Base-by-base conservation (phyloP, 164 flowering plant species). In the Akebia trifoliata region DNA sequence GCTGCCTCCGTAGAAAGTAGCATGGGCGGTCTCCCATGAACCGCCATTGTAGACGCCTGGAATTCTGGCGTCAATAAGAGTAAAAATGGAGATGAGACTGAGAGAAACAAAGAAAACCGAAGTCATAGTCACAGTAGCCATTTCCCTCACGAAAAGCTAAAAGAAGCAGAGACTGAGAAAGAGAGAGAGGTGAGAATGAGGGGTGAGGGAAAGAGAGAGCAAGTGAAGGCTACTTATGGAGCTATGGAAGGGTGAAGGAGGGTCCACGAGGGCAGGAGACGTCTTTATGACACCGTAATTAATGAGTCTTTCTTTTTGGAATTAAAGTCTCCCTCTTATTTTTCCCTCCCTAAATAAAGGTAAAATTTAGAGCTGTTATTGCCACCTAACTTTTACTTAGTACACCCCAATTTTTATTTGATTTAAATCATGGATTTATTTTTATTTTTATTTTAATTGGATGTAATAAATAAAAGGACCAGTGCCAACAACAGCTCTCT, bases 1-100 rank as follows among this genome's bases (percentile, higher is more conserved):
- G 29, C 77, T 69, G 49, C 96, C 96, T 8, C 96, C 96, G 60
- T 89, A 88, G 80, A 86, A 88, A 36, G 96, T 88, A 31, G 96
- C 96, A 54, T 88, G 96, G n/a, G 93, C 93, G 37, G 34, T 60
- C 54, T 79, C 61, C 96, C 93, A 86, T 1, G 68, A 20, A 1
- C 87, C 87, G 14, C 82, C 84, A 6, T 69, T 14, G 82, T 72
- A 86, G 35, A 76, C 81, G 2, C 93, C 93, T 0, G 91, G 87
- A 56, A 87, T 81, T 67, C 80, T 62, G 14, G 83, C 90, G 29
- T 71, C 64, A 29, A 52, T 72, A 0, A 70, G 20, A n/a, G 71
- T 47, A 29, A 74, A 47, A 45, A 66, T 46, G 5, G 73, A 60
- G 56, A 69, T 32, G 6, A 77, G 36, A 28, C 54, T 22, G 24